Evolutionary conservation across 495 filamentous ascomycete genomes (phyloP).

Genomic region (Cladorrhinum samala): DNA sequence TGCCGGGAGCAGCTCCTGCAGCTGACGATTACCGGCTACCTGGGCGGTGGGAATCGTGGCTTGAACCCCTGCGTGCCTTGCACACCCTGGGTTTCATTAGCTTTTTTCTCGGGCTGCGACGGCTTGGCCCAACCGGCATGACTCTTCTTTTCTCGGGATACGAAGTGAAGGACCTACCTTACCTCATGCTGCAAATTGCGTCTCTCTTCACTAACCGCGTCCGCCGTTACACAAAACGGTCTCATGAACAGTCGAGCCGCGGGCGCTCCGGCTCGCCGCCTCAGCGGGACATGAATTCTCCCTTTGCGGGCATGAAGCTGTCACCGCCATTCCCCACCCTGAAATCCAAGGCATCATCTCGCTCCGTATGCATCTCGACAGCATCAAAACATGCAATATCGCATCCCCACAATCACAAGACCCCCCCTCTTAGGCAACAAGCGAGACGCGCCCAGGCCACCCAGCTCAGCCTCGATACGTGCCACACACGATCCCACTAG

Average conservation of each 20-base stretch:
- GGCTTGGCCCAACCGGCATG: neutral
- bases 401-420: neutral
- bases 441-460: neutral
- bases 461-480: neutral
- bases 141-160: neutral
- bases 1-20: neutral
- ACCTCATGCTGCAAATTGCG: no score
- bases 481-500: neutral
- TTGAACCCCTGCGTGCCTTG: neutral
- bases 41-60: neutral
- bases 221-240: neutral
- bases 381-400: neutral
- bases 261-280: no score
- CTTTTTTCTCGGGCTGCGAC: neutral
- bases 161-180: neutral
- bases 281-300: neutral
- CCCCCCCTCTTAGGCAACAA: conserved; percentile 2
- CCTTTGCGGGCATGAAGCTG: neutral
- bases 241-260: neutral
- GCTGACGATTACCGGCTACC: neutral
- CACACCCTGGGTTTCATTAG: no score
- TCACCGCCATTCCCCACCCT: neutral
- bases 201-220: no score
- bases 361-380: neutral
- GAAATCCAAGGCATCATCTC: neutral